Conservation (phyloP, 306 rosid species). For the Lathyrus tuberosus region DNA sequence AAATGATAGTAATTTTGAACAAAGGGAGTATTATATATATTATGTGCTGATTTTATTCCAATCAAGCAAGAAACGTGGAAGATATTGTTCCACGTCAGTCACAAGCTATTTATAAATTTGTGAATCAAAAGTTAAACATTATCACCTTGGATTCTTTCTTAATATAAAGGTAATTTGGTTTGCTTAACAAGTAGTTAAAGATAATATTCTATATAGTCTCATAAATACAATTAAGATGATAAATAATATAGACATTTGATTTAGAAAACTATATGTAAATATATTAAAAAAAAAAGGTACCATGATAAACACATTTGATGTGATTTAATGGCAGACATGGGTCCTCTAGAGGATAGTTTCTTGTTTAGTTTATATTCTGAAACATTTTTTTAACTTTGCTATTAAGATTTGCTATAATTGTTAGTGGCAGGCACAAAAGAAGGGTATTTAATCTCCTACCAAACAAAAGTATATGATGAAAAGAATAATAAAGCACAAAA, state of each 20-base stretch:
- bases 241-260: too few relatives aligned
- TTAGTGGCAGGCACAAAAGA: constrained; percentile 46
- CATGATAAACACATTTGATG: constrained; percentile 35
- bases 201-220: not conserved
- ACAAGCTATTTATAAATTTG: constrained; percentile 35
- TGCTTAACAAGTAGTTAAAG: constrained; percentile 35
- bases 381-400: constrained; percentile 3
- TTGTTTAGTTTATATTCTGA: constrained; percentile 39
- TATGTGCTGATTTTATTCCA: constrained; percentile 20
- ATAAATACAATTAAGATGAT: too few relatives aligned
- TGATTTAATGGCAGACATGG: constrained; percentile 57
- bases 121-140: constrained; percentile 45
- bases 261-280: not conserved
- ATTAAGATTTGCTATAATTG: constrained; percentile 44
- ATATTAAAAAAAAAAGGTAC: not conserved
- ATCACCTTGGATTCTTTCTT: constrained; percentile 64
- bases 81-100: constrained; percentile 42
- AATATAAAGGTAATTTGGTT: constrained; percentile 42
- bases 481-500: constrained; percentile 12
- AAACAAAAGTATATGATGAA: constrained; percentile 24
- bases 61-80: constrained; percentile 32
- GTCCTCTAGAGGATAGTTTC: constrained; percentile 40
- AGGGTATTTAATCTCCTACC: constrained; percentile 36
- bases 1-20: too few relatives aligned
- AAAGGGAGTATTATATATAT: constrained; percentile 1